Conservation (phyloP, 495 filamentous ascomycete genomes). For the Staphylotrichum longicolle region DNA sequence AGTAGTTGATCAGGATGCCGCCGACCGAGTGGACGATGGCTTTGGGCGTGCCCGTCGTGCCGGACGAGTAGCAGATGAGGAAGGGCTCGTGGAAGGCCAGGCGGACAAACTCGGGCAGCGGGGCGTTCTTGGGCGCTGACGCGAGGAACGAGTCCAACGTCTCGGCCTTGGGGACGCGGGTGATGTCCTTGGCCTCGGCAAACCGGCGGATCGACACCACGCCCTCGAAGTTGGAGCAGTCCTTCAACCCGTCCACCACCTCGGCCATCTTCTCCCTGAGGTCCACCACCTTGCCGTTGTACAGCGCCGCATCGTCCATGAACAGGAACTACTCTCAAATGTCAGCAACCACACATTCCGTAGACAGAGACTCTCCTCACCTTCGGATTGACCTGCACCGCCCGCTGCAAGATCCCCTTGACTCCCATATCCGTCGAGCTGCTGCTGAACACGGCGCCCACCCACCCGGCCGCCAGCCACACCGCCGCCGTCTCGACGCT, state of each 20-base stretch:
- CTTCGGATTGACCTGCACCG: constrained; percentile 67
- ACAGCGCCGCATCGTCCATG: constrained; percentile 73
- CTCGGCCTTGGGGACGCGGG: constrained; percentile 50
- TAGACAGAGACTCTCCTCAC: constrained; percentile 24
- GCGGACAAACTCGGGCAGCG: constrained; percentile 52
- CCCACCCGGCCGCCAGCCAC: constrained; percentile 59
- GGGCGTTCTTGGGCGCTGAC: constrained; percentile 37
- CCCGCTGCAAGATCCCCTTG: constrained; percentile 70
- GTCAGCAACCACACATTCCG: constrained; percentile 1
- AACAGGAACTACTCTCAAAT: constrained; percentile 56
- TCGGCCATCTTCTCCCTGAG: constrained; percentile 68
- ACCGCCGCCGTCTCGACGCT: constrained; percentile 68
- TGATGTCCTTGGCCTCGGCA: constrained; percentile 56
- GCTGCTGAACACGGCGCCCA: constrained; percentile 70
- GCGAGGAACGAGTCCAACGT: constrained; percentile 54
- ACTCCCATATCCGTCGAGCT: constrained; percentile 78
- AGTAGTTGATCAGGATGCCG: constrained; percentile 55
- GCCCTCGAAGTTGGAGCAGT: constrained; percentile 58
- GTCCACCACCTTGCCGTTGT: constrained; percentile 74
- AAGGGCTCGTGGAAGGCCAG: constrained; percentile 67
- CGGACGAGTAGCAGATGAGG: constrained; percentile 68
- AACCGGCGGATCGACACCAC: constrained; percentile 68
- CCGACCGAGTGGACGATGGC: constrained; percentile 72
- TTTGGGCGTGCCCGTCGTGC: constrained; percentile 72
- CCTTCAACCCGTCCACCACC: constrained; percentile 58